These are phyloP conservation scores for Pholiota conissans DNA, from an alignment of 768 basidiomycete species.

Conservation along the genomic window DNA sequence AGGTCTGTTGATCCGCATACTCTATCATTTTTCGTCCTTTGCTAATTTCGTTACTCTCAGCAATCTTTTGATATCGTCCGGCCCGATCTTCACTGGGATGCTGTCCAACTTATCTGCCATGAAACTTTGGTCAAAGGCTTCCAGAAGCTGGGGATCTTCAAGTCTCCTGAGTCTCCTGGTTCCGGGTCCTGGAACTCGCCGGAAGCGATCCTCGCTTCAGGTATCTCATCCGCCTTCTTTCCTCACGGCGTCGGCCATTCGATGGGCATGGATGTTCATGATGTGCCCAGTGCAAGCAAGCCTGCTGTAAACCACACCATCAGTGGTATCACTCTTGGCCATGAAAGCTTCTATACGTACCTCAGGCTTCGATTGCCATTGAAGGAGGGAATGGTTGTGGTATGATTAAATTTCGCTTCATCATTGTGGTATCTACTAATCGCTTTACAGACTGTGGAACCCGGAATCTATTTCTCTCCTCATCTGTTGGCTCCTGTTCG, in stretches of 20 bases:
- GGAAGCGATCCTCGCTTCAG: constrained; percentile 72
- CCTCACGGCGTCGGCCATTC: constrained; percentile 93
- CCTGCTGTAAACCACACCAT: constrained; percentile 60
- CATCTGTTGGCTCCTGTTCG: constrained; percentile 69
- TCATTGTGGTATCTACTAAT: constrained; percentile 3
- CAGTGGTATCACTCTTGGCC: constrained; percentile 35
- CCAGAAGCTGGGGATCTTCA: constrained; percentile 84
- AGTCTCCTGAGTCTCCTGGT: constrained; percentile 44
- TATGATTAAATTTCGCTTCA: constrained; percentile 36
- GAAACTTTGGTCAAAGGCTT: constrained; percentile 80
- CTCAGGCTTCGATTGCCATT: constrained; percentile 77
- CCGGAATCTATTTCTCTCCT: constrained; percentile 85
- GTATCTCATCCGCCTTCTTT: constrained; percentile 85
- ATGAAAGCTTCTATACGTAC: constrained; percentile 75
- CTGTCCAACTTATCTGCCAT: constrained; percentile 82
- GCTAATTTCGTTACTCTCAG: constrained; percentile 30
- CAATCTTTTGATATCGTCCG: constrained; percentile 67
- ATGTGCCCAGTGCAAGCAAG: constrained; percentile 81
- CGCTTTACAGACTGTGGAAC: constrained; percentile 75
- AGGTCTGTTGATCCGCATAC: constrained; percentile 38
- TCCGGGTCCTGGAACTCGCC: constrained; percentile 61
- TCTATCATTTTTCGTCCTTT: not conserved
- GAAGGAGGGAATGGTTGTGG: constrained; percentile 81
- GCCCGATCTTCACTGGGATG: constrained; percentile 90
- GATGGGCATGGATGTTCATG: constrained; percentile 93